These are phyloP conservation scores for Ilex paraguariensis DNA, from an alignment of 305 asterid genomes.

Conservation along the genomic window DNA sequence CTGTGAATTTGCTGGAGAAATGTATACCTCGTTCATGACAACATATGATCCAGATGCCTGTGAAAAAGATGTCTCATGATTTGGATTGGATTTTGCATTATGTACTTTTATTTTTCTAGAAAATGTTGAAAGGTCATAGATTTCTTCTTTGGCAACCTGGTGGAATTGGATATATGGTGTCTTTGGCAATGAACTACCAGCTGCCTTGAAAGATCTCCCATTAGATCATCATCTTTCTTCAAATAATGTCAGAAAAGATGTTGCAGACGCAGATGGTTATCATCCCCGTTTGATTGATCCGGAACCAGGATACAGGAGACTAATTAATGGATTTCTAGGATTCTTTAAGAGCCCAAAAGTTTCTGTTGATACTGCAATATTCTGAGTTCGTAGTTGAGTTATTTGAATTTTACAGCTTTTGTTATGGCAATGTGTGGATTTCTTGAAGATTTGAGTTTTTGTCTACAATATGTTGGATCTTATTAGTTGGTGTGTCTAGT, in stretches of 20 bases:
- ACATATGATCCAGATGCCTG: background rate
- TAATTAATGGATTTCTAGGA: slow-evolving; percentile 92
- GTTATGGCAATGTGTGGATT: too few species aligned
- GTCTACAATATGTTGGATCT: too few species aligned
- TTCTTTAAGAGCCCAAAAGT: slow-evolving; percentile 99
- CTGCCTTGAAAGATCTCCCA: slow-evolving; percentile 93
- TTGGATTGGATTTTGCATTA: background rate
- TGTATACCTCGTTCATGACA: too few species aligned
- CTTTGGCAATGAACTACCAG: slow-evolving; percentile 92
- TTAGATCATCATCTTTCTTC: slow-evolving; percentile 91
- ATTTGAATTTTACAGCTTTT: too few species aligned
- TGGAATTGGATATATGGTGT: slow-evolving; percentile 87
- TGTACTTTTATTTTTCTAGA: slow-evolving; percentile 1
- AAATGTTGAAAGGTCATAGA: slow-evolving; percentile 6
- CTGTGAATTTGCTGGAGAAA: too few species aligned
- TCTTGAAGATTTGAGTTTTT: too few species aligned
- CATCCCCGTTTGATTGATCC: slow-evolving; percentile 98
- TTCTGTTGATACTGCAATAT: slow-evolving; percentile 86
- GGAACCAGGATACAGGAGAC: slow-evolving; percentile 95
- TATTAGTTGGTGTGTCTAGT: too few species aligned
- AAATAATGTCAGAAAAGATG: slow-evolving; percentile 76
- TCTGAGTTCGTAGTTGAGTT: slow-evolving; percentile 2
- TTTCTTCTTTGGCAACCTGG: slow-evolving; percentile 76
- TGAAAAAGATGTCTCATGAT: background rate
- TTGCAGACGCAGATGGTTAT: slow-evolving; percentile 95